A percentile compares a stretch with the other conserved stretches of the same genome.
These are phyloP conservation scores for Blakeslea trispora DNA, from an alignment of 371 early-diverging fungal genomes.

Conservation along the genomic window DNA sequence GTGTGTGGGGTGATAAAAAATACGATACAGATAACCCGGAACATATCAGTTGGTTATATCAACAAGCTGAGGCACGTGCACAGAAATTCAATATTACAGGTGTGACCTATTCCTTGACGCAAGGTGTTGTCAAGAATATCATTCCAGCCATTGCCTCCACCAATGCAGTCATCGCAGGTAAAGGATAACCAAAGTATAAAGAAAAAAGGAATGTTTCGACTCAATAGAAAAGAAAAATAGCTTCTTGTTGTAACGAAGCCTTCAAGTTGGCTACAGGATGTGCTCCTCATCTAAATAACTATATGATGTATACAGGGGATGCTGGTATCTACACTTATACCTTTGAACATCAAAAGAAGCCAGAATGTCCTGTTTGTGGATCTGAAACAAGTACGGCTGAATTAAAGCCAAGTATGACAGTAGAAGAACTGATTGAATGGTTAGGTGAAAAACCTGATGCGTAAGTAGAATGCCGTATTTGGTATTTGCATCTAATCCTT, in stretches of 20 bases:
- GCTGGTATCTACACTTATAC: constrained; percentile 90
- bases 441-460: constrained; percentile 71
- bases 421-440: constrained; percentile 75
- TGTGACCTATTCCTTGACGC: constrained; percentile 90
- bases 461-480: constrained; percentile 40
- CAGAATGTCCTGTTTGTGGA: constrained; percentile 93
- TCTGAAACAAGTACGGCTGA: constrained; percentile 43
- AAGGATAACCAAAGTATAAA: background rate
- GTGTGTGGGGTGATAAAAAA: constrained; percentile 72
- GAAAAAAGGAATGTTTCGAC: background rate
- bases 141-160: constrained; percentile 99
- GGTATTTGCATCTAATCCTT: background rate
- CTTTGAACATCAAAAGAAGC: constrained; percentile 81
- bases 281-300: constrained; percentile 82
- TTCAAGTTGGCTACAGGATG: constrained; percentile 86
- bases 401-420: constrained; percentile 47
- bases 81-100: constrained; percentile 82
- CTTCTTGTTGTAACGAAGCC: constrained; percentile 94
- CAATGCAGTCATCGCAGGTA: constrained; percentile 97
- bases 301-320: constrained; percentile 95
- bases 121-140: constrained; percentile 97
- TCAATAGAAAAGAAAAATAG: constrained; percentile 32
- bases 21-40: constrained; percentile 92
- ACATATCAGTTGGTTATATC: constrained; percentile 87
- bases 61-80: constrained; percentile 77